Evolutionary conservation across 75 land plant genomes (phyloP).

Genomic region (Azolla pinnata): DNA sequence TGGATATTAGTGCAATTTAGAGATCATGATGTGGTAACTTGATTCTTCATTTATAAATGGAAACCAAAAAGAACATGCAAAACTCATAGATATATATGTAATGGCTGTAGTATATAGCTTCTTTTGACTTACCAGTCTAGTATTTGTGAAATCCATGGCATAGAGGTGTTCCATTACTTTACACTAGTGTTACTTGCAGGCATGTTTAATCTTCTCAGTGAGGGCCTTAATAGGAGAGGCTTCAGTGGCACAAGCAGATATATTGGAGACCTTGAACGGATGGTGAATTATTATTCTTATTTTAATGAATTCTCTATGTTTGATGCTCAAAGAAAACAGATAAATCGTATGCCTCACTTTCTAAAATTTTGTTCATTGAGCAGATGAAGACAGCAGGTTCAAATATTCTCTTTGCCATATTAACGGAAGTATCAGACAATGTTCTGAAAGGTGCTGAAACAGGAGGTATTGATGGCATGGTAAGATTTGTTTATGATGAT

Average conservation of each 20-base stretch:
- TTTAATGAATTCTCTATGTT: not conserved
- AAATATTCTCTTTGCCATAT: slow-evolving; percentile 65
- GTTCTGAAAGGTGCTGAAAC: slow-evolving; percentile 84
- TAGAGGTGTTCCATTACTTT: too few species aligned
- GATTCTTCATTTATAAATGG: too few species aligned
- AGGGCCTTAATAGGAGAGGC: slow-evolving; percentile 51
- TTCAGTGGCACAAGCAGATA: slow-evolving; percentile 73
- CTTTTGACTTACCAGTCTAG: too few species aligned
- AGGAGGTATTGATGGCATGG: slow-evolving; percentile 86
- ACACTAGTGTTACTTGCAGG: too few species aligned
- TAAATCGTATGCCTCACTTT: too few species aligned
- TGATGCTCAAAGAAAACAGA: too few species aligned
- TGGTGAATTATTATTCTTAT: slow-evolving; percentile 29
- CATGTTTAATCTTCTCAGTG: slow-evolving; percentile 74
- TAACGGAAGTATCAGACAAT: slow-evolving; percentile 81
- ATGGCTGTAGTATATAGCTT: too few species aligned
- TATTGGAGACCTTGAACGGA: slow-evolving; percentile 73
- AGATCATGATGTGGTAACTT: too few species aligned
- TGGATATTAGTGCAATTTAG: too few species aligned
- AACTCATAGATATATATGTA: too few species aligned
- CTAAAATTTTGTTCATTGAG: slow-evolving; percentile 3
- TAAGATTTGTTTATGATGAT: slow-evolving; percentile 14
- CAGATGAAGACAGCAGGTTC: slow-evolving; percentile 87
- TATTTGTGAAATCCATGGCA: too few species aligned
- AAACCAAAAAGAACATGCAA: too few species aligned